Evolutionary conservation across 1,284 basidiomycete species (phyloP).

Genomic region (Ceratorhiza oryzae-sativae): DNA sequence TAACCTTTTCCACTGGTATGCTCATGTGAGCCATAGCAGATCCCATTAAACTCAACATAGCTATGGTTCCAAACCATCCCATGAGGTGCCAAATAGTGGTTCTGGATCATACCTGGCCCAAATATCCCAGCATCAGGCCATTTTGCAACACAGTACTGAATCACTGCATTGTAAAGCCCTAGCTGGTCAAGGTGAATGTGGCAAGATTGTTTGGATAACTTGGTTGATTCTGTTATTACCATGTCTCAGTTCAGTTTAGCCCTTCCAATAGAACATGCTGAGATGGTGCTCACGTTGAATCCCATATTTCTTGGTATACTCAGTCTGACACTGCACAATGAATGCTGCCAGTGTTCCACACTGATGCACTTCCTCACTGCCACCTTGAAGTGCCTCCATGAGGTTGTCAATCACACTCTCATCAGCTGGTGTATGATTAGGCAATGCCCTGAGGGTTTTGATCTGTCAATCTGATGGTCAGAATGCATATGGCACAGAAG

Average conservation of each 20-base stretch:
- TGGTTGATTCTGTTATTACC: neutral
- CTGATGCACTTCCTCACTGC: conserved; percentile 5
- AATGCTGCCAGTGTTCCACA: conserved; percentile 7
- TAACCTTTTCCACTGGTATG: conserved; percentile 26
- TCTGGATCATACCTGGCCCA: neutral
- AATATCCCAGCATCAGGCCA: conserved; percentile 31
- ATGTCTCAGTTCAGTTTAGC: neutral
- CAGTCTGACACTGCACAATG: conserved; percentile 6
- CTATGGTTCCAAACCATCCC: conserved; percentile 16
- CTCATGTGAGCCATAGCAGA: conserved; percentile 19
- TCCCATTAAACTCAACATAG: conserved; percentile 21
- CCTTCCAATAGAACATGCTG: no score
- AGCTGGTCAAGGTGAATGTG: neutral
- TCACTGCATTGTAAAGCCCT: conserved; percentile 1
- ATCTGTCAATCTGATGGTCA: neutral
- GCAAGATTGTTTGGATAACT: conserved; percentile 6
- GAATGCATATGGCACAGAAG: neutral
- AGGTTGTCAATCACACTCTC: neutral
- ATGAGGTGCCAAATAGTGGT: neutral
- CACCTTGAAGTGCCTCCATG: neutral
- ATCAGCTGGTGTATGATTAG: neutral
- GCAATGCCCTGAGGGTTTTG: neutral
- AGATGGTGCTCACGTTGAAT: no score
- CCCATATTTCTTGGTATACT: neutral
- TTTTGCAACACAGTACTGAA: conserved; percentile 3